Percentiles rank a stretch among this genome's conserved stretches.
These are phyloP conservation scores for Candida buenavistaensis DNA, from an alignment of 1,139 yeast genomes.

Conservation along the genomic window DNA sequence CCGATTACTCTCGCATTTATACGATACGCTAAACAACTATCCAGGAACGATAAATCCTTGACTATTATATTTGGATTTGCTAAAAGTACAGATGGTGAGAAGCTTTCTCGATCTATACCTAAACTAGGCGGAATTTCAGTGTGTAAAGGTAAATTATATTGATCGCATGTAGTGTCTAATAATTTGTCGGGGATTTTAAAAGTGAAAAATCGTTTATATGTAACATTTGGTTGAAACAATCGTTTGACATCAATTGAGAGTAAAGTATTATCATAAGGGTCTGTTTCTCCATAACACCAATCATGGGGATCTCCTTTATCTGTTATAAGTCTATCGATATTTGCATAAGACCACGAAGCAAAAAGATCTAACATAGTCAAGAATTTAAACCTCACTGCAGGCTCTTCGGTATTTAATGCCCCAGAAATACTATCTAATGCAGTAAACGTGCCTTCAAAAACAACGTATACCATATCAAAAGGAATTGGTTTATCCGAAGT, in stretches of 20 bases:
- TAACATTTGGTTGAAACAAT: conserved; percentile 37
- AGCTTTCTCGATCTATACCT: conserved; percentile 30
- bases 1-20: conserved; percentile 47
- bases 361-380: conserved; percentile 47
- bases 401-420: conserved; percentile 28
- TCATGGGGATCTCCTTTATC: conserved; percentile 51
- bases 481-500: conserved; percentile 29
- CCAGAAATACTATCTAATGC: conserved; percentile 29
- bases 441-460: conserved; percentile 35
- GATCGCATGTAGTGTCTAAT: conserved; percentile 41
- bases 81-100: conserved; percentile 25
- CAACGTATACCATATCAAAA: conserved; percentile 46
- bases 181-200: conserved; percentile 44
- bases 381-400: conserved; percentile 33
- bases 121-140: conserved; percentile 40
- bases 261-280: conserved; percentile 41
- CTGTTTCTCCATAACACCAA: conserved; percentile 51
- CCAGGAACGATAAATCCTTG: conserved; percentile 41
- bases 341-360: conserved; percentile 50
- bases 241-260: conserved; percentile 42
- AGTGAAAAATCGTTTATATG: conserved; percentile 45
- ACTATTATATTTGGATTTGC: conserved; percentile 19
- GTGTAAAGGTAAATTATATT: conserved; percentile 36
- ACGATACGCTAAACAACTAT: conserved; percentile 37
- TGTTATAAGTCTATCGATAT: conserved; percentile 43